phyloP scores from a whole-genome alignment of 768 basidiomycete species.

The Tephrocybe sp. region DNA sequence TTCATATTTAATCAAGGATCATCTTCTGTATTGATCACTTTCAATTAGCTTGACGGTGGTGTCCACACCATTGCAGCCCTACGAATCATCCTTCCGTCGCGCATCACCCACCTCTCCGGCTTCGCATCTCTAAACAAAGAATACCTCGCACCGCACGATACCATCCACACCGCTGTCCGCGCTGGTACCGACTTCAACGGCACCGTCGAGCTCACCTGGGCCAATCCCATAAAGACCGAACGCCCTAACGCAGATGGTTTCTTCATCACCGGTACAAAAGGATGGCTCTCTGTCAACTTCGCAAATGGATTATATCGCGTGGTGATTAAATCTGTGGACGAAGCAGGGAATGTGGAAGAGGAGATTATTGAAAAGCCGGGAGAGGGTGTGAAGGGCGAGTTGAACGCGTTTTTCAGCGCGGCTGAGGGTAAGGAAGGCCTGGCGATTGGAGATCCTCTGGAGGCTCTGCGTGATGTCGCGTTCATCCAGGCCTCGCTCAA shows the following conservation, averaged over 20 bases:
- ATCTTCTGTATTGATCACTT: conserved; percentile 3
- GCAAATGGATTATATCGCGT: conserved; percentile 33
- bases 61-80: conserved; percentile 74
- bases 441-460: conserved; percentile 54
- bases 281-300: conserved; percentile 51
- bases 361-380: conserved; percentile 47
- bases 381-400: conserved; percentile 54
- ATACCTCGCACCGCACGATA: conserved; percentile 77
- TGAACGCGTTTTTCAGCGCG: conserved; percentile 59
- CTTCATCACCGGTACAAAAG: conserved; percentile 60
- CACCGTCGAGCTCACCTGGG: conserved; percentile 61
- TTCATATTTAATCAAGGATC: background rate
- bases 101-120: conserved; percentile 55
- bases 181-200: conserved; percentile 55
- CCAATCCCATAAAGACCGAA: conserved; percentile 46
- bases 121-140: conserved; percentile 68
- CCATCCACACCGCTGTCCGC: conserved; percentile 57
- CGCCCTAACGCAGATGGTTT: conserved; percentile 36
- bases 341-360: conserved; percentile 36
- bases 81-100: conserved; percentile 53
- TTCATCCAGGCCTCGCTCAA: conserved; percentile 76
- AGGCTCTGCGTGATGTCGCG: conserved; percentile 71
- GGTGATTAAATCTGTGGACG: conserved; percentile 35
- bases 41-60: conserved; percentile 67
- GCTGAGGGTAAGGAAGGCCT: conserved; percentile 47